Conservation (phyloP, 169 alveolate genomes). For the Plasmodium knowlesi region DNA sequence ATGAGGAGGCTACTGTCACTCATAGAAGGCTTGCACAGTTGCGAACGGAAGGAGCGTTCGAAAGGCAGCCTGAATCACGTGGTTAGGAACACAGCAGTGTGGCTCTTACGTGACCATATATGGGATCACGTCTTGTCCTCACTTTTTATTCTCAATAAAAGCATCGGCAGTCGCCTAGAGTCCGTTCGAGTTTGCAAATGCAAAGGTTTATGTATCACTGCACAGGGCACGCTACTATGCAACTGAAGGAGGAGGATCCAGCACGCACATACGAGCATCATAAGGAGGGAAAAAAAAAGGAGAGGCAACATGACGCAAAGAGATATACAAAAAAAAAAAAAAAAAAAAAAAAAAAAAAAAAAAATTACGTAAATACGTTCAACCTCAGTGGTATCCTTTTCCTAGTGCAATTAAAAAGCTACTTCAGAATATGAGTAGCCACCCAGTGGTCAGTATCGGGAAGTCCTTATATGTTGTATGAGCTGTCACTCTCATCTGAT, state of each 20-base stretch:
- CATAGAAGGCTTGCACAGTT: no score
- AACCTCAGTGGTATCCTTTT: neutral
- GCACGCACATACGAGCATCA: neutral
- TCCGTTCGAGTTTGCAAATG: slow-evolving; percentile 7
- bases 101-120: neutral
- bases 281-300: neutral
- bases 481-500: slow-evolving; percentile 62
- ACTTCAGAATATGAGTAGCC: neutral
- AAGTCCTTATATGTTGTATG: slow-evolving; percentile 38
- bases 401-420: neutral
- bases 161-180: neutral
- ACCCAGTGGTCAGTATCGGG: neutral
- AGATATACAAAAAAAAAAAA: neutral
- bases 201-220: neutral
- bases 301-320: neutral
- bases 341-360: neutral
- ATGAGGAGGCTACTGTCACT: neutral
- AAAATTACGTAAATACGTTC: neutral
- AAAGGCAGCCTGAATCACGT: neutral
- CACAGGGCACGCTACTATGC: neutral
- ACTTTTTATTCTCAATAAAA: neutral
- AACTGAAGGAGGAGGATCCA: neutral
- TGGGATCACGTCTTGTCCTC: neutral
- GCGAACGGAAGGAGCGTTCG: neutral
- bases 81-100: neutral